Evolutionary conservation across 164 flowering plant genomes (phyloP), one percentile per base, ranked within the genome.

Genomic region (Malania oleifera): DNA sequence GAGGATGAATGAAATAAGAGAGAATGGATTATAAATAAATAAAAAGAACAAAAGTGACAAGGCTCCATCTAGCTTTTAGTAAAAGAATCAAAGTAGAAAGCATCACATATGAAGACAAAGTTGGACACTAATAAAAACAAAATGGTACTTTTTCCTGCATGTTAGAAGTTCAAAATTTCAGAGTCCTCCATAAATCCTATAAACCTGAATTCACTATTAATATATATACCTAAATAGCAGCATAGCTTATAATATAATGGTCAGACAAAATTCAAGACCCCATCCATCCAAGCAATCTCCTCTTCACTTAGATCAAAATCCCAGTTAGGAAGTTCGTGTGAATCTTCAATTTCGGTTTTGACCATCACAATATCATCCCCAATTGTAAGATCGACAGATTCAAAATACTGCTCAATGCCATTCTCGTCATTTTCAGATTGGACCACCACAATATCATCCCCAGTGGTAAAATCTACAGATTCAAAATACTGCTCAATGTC

Each of bases 201-300:
- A 18, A 27, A 44, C 48, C 20, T 19, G 20, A 44, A 44, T n/a
- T 24, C 20, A 44, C 22, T 18, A 2, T n/a, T 8, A 29, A 29
- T 9, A 19, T 20, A 8, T n/a, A n/a, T n/a, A n/a, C n/a, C n/a
- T n/a, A n/a, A n/a, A n/a, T 53, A 19, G 7, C 57, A 18, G 57
- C 51, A 44, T 11, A 57, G 45, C 26, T 44, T 57, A 59, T n/a
- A n/a, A n/a, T n/a, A n/a, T n/a, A n/a, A n/a, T 4, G 15, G 15
- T 31, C 45, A 31, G 25, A 25, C 43, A 9, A 53, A 28, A 25
- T 62, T 62, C 22, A 62, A 22, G 7, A 34, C 22, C 22, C 27
- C 56, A 56, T 52, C 60, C 19, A 64, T 19, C 67, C 67, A 67
- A 27, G 52, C 52, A 18, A 64, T 37, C 11, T 28, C 53, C 29